Percentiles rank a stretch among this genome's conserved stretches.
phyloP scores from a whole-genome alignment of 2,329 filamentous ascomycete species.

The Harringtonia lauricola region DNA sequence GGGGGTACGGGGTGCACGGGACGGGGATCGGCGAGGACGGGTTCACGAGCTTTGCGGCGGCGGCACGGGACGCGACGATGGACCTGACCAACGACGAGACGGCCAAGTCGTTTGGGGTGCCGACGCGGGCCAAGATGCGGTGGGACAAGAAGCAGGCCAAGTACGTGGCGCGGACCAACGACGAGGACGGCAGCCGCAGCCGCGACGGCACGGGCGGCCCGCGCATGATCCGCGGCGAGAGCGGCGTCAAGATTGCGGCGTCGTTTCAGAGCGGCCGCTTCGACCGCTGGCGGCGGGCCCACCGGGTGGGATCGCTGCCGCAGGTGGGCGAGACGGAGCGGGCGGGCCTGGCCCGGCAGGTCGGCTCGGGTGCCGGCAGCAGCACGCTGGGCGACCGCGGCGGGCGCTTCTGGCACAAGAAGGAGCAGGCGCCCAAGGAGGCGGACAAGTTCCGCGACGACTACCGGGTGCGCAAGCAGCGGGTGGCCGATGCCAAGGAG shows the following conservation, averaged over 20 bases:
- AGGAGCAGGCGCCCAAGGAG: constrained; percentile 79
- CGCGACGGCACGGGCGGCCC: constrained; percentile 30
- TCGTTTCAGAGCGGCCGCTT: constrained; percentile 89
- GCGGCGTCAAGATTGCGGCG: constrained; percentile 90
- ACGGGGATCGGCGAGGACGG: constrained; percentile 46
- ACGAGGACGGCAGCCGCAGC: constrained; percentile 75
- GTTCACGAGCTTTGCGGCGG: constrained; percentile 66
- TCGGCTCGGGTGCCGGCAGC: constrained; percentile 8
- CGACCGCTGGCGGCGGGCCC: constrained; percentile 80
- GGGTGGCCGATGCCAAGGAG: constrained; percentile 76
- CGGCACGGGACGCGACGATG: constrained; percentile 81
- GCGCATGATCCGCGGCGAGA: constrained; percentile 76
- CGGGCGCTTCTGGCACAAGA: constrained; percentile 71
- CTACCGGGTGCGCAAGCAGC: constrained; percentile 83
- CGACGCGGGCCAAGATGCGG: constrained; percentile 65
- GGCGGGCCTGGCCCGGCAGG: constrained; percentile 21
- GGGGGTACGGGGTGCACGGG: constrained; percentile 85
- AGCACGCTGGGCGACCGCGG: constrained; percentile 19
- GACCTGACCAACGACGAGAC: constrained; percentile 85
- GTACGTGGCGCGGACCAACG: constrained; percentile 84
- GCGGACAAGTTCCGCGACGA: constrained; percentile 89
- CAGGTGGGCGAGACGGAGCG: constrained; percentile 73
- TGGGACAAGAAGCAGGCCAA: constrained; percentile 98
- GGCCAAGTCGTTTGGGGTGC: constrained; percentile 66
- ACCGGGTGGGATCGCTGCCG: constrained; percentile 69